Base-by-base conservation (phyloP, 495 filamentous ascomycete species). In the Chaetomium cochliodes region DNA sequence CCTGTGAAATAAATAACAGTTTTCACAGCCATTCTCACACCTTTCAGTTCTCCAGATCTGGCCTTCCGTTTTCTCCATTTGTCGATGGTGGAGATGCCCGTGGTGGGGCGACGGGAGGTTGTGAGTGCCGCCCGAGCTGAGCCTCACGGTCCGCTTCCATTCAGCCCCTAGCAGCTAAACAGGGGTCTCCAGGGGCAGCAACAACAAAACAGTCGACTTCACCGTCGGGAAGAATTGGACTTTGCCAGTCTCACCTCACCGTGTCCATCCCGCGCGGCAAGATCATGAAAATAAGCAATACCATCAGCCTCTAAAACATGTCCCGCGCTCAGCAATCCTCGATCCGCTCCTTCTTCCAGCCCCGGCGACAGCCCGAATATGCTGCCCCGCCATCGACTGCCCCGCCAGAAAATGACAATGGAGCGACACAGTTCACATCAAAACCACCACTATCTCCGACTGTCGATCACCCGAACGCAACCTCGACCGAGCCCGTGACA, bases 271-370 rank as follows among this genome's bases (percentile, higher is more conserved):
- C 53, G 22, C 30, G 15, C 51, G 26, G 7, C 26, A 11, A 9
- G 23, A 11, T 23, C 44, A 60, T 60, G 58, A 50, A 39, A 60
- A 5, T 5, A 11, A 20, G 12, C 25, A 12, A 8, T 30, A 2
- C 20, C 15, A 22, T 13, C 18, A 55, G 15, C 49, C 41, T 37
- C 33, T 7, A n/a, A 37, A 50, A 9, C 20, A 71, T 71, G 75
- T 66, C 68, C 67, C 73, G 44, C 13, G 37, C 70, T 33, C 71
- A 72, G 51, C 82, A 84, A 65, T 64, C 77, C 15, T 80, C 80
- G 28, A 84, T 85, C 60, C 78, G 76, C 46, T 82, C 79, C 18
- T 84, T 85, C 69, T 73, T 70, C 69, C 70, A 73, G 44, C 72
- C 73, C 9, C 65, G 64, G 63, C 56, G 49, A n/a, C 60, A 64